Conservation (phyloP, 495 filamentous ascomycete genomes). For the Eremomyces bilateralis region DNA sequence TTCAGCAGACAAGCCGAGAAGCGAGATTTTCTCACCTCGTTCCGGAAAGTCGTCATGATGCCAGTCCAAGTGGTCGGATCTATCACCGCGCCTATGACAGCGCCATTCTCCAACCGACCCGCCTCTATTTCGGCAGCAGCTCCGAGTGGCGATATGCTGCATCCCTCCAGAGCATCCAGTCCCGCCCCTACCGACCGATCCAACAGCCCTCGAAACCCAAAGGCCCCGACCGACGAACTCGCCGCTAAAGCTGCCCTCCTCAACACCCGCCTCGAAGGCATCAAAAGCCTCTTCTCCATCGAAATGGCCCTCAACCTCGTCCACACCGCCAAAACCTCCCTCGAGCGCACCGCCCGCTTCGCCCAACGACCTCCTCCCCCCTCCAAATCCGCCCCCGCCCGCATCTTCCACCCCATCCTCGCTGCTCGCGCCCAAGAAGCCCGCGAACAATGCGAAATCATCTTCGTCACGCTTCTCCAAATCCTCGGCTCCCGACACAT, state of each 20-base stretch:
- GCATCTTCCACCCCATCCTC: slow-evolving; percentile 51
- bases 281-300: slow-evolving; percentile 84
- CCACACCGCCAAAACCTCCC: slow-evolving; percentile 69
- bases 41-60: slow-evolving; percentile 98
- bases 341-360: slow-evolving; percentile 72
- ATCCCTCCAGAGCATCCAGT: slow-evolving; percentile 24
- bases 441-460: slow-evolving; percentile 71
- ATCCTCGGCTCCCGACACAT: slow-evolving; percentile 76
- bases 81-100: slow-evolving; percentile 13
- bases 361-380: slow-evolving; percentile 46
- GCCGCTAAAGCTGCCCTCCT: slow-evolving; percentile 93
- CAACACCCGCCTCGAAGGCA: slow-evolving; percentile 82
- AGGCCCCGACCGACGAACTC: slow-evolving; percentile 70
- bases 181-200: slow-evolving; percentile 11
- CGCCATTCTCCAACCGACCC: slow-evolving; percentile 29
- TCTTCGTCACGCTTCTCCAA: slow-evolving; percentile 67
- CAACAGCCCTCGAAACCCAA: slow-evolving; percentile 24
- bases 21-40: slow-evolving; percentile 82
- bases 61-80: slow-evolving; percentile 49
- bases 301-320: slow-evolving; percentile 81
- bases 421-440: slow-evolving; percentile 64
- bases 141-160: slow-evolving; percentile 8
- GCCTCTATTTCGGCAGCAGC: slow-evolving; percentile 10
- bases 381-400: slow-evolving; percentile 76
- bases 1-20: slow-evolving; percentile 90